These are phyloP conservation scores for Berkeleyomyces basicola DNA, from an alignment of 2,329 filamentous ascomycete genomes.

Conservation along the genomic window DNA sequence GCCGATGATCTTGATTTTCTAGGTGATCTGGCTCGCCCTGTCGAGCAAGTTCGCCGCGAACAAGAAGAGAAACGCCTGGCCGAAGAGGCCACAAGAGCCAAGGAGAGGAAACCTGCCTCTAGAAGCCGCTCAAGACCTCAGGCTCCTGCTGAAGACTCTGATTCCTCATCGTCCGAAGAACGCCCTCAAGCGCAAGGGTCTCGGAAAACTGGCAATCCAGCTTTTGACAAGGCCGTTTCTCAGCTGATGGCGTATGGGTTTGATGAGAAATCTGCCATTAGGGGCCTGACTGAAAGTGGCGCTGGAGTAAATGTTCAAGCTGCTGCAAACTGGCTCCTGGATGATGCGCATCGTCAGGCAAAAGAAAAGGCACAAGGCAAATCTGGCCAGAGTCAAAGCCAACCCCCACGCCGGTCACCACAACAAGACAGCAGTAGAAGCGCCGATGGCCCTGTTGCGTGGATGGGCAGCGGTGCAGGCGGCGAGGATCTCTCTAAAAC, in stretches of 20 bases:
- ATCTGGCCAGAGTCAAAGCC: slow-evolving; percentile 16
- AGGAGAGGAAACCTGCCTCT: slow-evolving; percentile 19
- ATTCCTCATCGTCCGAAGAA: slow-evolving; percentile 32
- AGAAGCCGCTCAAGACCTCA: slow-evolving; percentile 30
- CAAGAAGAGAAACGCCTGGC: slow-evolving; percentile 16
- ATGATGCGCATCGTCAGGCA: slow-evolving; percentile 74
- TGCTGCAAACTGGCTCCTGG: slow-evolving; percentile 76
- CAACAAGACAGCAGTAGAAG: slow-evolving; percentile 4
- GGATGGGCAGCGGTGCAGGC: slow-evolving; percentile 40
- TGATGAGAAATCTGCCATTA: slow-evolving; percentile 61
- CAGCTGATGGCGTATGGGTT: slow-evolving; percentile 95
- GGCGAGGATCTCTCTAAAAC: slow-evolving; percentile 58
- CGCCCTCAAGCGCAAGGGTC: slow-evolving; percentile 10
- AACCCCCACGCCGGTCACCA: slow-evolving; percentile 16
- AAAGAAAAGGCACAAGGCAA: slow-evolving; percentile 50
- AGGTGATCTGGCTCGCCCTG: slow-evolving; percentile 46
- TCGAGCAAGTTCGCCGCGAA: slow-evolving; percentile 43
- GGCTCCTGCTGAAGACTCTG: slow-evolving; percentile 37
- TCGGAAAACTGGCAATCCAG: slow-evolving; percentile 6
- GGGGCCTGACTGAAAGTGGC: slow-evolving; percentile 65
- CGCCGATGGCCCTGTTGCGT: slow-evolving; percentile 30
- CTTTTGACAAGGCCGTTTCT: slow-evolving; percentile 61
- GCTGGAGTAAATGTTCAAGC: slow-evolving; percentile 67
- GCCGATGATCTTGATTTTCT: slow-evolving; percentile 49
- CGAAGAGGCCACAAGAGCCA: slow-evolving; percentile 15